Base-by-base conservation (phyloP, 2,329 filamentous ascomycete species). In the Paecilomyces formosus region DNA sequence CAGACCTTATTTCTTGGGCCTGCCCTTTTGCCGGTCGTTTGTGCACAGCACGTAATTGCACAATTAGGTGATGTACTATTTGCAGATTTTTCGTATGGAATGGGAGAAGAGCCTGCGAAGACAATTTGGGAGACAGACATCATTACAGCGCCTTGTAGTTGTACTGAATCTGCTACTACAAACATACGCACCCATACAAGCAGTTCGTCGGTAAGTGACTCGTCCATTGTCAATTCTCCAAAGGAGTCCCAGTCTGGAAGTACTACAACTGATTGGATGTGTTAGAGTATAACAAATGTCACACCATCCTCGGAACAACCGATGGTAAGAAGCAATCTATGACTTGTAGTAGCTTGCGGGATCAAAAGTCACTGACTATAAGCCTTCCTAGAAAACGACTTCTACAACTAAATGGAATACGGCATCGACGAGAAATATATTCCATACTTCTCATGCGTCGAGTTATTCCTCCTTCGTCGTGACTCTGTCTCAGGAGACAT, bases 81-180 rank as follows among this genome's bases (percentile, higher is more conserved):
- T 18, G 39, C n/a, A 8, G n/a, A 6, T 18, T 3, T 3, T 18
- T 45, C n/a, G 1, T 45, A 45, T 18, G 39, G 18, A n/a, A 45
- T 7, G 39, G 39, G 18, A 45, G 8, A n/a, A 18, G 13, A 45
- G 15, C 6, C 39, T 6, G n/a, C 8, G 15, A 45, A 1, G 3
- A 45, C 39, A 3, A 18, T 45, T 12, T 58, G 52, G 56, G n/a
- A 24, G 45, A 57, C 51, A 21, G 56, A 33, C 51, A 58, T 53
- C n/a, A 12, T 35, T n/a, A 49, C 28, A 31, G 28, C 55, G 28
- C 50, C 56, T 45, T 39, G 51, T 35, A 22, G 1, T 9, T 45
- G 39, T 45, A 45, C 15, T 18, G 39, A 45, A 9, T 2, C 8
- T n/a, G 13, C 39, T 18, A 18, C 22, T 13, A 58, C 45, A 22